phyloP scores from a whole-genome alignment of 805 yeast genomes.

The Schwanniomyces polymorphus region DNA sequence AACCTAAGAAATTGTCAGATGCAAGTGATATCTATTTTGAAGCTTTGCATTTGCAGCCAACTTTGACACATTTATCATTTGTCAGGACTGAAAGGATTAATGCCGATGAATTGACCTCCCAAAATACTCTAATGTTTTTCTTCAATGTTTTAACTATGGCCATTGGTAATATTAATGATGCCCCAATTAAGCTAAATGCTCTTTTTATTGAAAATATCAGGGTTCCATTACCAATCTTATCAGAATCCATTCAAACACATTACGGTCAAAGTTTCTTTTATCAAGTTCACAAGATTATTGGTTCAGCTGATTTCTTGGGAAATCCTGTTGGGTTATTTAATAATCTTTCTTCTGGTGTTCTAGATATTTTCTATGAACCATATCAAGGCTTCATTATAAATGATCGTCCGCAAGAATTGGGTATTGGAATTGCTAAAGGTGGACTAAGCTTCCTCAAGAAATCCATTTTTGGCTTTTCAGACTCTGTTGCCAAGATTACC shows the following conservation, averaged over 20 bases:
- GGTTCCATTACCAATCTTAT: slow-evolving; percentile 74
- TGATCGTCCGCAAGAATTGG: slow-evolving; percentile 94
- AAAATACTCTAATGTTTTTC: slow-evolving; percentile 70
- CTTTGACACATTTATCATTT: slow-evolving; percentile 84
- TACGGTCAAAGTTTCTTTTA: slow-evolving; percentile 90
- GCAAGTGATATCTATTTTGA: slow-evolving; percentile 87
- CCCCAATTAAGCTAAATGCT: slow-evolving; percentile 88
- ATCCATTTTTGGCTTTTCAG: slow-evolving; percentile 92
- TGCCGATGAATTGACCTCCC: slow-evolving; percentile 62
- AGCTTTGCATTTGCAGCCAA: slow-evolving; percentile 88
- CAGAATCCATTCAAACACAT: slow-evolving; percentile 74
- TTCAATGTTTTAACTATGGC: slow-evolving; percentile 93
- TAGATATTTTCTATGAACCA: slow-evolving; percentile 96
- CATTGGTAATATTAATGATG: slow-evolving; percentile 94
- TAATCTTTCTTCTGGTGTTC: slow-evolving; percentile 89
- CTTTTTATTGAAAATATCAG: slow-evolving; percentile 84
- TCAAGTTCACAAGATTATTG: slow-evolving; percentile 88
- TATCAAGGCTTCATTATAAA: slow-evolving; percentile 93
- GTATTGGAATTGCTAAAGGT: slow-evolving; percentile 94
- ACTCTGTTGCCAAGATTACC: slow-evolving; percentile 88
- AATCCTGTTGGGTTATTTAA: slow-evolving; percentile 97
- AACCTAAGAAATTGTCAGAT: slow-evolving; percentile 55
- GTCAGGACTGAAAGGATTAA: slow-evolving; percentile 81
- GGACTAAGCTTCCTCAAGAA: slow-evolving; percentile 92
- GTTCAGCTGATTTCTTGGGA: slow-evolving; percentile 95